Percentiles rank a stretch among this genome's conserved stretches.
These are phyloP conservation scores for Penicillium lagena DNA, from an alignment of 495 filamentous ascomycete genomes.

Conservation along the genomic window DNA sequence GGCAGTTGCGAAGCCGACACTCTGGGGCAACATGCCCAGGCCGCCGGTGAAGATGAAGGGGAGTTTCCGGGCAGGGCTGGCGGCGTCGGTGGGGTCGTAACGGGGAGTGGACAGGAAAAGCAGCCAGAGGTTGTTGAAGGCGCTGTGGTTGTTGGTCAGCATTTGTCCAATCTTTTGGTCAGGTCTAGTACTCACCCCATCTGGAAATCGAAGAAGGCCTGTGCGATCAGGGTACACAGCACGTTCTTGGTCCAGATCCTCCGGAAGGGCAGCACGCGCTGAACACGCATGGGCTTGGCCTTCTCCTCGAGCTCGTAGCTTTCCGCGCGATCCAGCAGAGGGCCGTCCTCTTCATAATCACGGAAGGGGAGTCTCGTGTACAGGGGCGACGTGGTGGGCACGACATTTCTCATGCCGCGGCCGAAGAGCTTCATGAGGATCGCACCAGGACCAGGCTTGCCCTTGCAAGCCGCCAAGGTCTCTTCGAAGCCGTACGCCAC, in stretches of 20 bases:
- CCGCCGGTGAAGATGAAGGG: slow-evolving; percentile 78
- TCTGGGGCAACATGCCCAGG: slow-evolving; percentile 65
- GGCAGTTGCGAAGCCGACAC: slow-evolving; percentile 71
- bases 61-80: slow-evolving; percentile 35
- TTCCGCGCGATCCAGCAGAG: slow-evolving; percentile 25
- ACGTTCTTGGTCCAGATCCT: slow-evolving; percentile 79
- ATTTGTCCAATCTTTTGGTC: neutral
- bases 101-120: slow-evolving; percentile 79
- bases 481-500: slow-evolving; percentile 68
- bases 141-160: slow-evolving; percentile 24
- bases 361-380: slow-evolving; percentile 30
- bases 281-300: slow-evolving; percentile 20
- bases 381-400: slow-evolving; percentile 30
- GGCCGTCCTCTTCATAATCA: slow-evolving; percentile 32
- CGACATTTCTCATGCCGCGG: slow-evolving; percentile 17
- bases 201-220: slow-evolving; percentile 68
- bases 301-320: slow-evolving; percentile 39
- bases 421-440: slow-evolving; percentile 25
- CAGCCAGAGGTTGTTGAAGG: slow-evolving; percentile 81
- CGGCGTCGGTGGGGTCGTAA: slow-evolving; percentile 45
- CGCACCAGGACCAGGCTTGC: slow-evolving; percentile 34
- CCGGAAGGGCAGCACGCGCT: slow-evolving; percentile 53
- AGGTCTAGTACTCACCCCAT: slow-evolving; percentile 37
- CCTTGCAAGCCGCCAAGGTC: slow-evolving; percentile 39
- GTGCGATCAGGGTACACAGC: slow-evolving; percentile 56